A percentile compares a stretch with the other conserved stretches of the same genome.
These are phyloP conservation scores for Backusella psychrophila DNA, from an alignment of 192 early-diverging fungal genomes.

Conservation along the genomic window DNA sequence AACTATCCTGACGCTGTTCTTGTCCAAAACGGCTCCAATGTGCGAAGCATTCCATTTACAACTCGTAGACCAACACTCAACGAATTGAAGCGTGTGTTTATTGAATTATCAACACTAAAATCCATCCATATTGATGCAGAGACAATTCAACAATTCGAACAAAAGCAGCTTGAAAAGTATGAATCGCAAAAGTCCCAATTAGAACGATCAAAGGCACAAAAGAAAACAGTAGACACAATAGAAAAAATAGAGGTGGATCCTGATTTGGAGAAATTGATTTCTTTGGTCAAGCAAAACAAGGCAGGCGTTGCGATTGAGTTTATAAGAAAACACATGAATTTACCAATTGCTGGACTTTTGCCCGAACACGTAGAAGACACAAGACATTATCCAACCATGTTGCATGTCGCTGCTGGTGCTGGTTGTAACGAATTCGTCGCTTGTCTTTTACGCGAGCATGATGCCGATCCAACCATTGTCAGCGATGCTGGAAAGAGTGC, in stretches of 20 bases:
- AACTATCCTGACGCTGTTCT: conserved; percentile 50
- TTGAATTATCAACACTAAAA: conserved; percentile 61
- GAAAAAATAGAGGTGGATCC: conserved; percentile 26
- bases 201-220: conserved; percentile 5
- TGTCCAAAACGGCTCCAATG: conserved; percentile 42
- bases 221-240: background rate
- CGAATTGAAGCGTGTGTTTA: conserved; percentile 66
- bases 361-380: conserved; percentile 40
- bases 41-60: conserved; percentile 74
- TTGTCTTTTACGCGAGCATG: conserved; percentile 55
- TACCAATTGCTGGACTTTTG: conserved; percentile 31
- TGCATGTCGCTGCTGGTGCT: conserved; percentile 75
- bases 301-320: conserved; percentile 52
- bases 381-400: conserved; percentile 51
- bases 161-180: conserved; percentile 19
- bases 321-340: conserved; percentile 49
- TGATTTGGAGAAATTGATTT: conserved; percentile 51
- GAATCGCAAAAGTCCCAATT: background rate
- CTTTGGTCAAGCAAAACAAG: conserved; percentile 62
- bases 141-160: conserved; percentile 22
- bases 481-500: conserved; percentile 44
- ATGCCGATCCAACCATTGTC: conserved; percentile 74
- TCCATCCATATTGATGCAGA: conserved; percentile 42
- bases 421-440: conserved; percentile 58
- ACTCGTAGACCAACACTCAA: conserved; percentile 73